A percentile compares a stretch with the other conserved stretches of the same genome.
These are phyloP conservation scores for Ettlia oleoabundans DNA, from an alignment of 139 green algal genomes.

Conservation along the genomic window DNA sequence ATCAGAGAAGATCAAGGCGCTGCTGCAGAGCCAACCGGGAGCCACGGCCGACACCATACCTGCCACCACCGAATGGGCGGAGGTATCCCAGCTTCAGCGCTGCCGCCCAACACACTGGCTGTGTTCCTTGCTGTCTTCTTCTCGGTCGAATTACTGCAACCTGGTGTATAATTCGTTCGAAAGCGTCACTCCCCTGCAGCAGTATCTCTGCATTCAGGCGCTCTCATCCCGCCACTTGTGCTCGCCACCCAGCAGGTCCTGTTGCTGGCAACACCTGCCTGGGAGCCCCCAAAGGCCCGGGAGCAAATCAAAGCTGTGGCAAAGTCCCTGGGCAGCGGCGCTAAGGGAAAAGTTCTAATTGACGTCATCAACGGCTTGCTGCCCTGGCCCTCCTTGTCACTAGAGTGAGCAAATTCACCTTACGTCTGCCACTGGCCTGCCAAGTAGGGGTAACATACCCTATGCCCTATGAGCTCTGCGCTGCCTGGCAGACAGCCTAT, in stretches of 20 bases:
- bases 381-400: constrained; percentile 10
- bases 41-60: constrained; percentile 15
- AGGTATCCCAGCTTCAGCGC: constrained; percentile 32
- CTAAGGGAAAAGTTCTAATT: constrained; percentile 38
- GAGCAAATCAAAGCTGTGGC: background rate
- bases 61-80: background rate
- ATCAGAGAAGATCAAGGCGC: background rate
- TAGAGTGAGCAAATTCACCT: background rate
- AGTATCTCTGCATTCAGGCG: too few relatives aligned
- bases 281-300: background rate
- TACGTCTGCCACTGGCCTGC: background rate
- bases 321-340: background rate
- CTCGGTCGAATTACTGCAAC: too few relatives aligned
- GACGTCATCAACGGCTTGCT: constrained; percentile 43
- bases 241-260: background rate
- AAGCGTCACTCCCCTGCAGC: too few relatives aligned
- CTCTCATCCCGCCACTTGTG: background rate
- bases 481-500: too few relatives aligned
- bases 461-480: too few relatives aligned
- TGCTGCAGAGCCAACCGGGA: constrained; percentile 20
- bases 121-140: too few relatives aligned
- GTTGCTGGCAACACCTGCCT: constrained; percentile 24
- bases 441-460: too few relatives aligned
- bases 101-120: too few relatives aligned
- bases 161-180: too few relatives aligned